These are phyloP conservation scores for Cantharellus anzutake DNA, from an alignment of 768 basidiomycete species.

Conservation along the genomic window DNA sequence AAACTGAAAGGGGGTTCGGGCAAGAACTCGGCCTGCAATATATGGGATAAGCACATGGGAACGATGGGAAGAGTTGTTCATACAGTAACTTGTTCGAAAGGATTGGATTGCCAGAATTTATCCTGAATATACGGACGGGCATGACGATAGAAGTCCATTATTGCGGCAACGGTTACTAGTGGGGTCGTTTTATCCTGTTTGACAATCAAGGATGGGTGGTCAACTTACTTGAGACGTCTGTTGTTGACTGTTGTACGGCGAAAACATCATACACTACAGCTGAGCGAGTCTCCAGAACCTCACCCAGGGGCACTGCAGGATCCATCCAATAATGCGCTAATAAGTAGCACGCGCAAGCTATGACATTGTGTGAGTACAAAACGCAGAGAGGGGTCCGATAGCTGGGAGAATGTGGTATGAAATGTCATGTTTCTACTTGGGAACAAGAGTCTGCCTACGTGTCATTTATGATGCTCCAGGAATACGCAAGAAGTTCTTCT, in stretches of 20 bases:
- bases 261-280: not conserved
- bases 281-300: not conserved
- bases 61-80: not conserved
- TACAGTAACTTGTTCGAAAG: not conserved
- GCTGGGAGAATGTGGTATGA: constrained; percentile 19
- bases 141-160: constrained; percentile 52
- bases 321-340: constrained; percentile 23
- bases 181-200: too few relatives aligned
- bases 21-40: not conserved
- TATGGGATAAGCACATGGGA: not conserved
- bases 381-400: constrained; percentile 67
- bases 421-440: not conserved
- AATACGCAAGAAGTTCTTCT: constrained; percentile 32
- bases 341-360: constrained; percentile 61
- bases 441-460: constrained; percentile 32
- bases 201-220: too few relatives aligned
- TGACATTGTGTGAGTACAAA: constrained; percentile 45
- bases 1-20: not conserved
- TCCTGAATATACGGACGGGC: constrained; percentile 44
- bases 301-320: not conserved
- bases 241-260: not conserved
- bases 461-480: constrained; percentile 78
- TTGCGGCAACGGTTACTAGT: constrained; percentile 11
- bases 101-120: constrained; percentile 25
- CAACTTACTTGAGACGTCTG: not conserved